These are phyloP conservation scores for Geotrichum macrosporum DNA, from an alignment of 1,139 yeast species.

Conservation along the genomic window DNA sequence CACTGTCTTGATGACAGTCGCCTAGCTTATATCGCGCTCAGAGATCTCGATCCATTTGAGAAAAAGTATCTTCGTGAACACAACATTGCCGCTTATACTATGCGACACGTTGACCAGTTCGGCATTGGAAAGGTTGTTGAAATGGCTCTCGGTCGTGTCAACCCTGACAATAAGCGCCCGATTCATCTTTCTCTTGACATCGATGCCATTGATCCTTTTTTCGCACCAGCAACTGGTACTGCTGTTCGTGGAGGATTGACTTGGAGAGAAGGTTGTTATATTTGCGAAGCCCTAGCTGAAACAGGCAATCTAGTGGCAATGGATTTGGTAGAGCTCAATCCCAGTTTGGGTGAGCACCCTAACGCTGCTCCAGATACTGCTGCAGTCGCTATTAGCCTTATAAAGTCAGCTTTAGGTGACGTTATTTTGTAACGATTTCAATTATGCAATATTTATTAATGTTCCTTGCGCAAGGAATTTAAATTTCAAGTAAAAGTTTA, in stretches of 20 bases:
- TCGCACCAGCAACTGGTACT: conserved; percentile 96
- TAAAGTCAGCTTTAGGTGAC: conserved; percentile 92
- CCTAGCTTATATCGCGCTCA: conserved; percentile 87
- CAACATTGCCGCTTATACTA: conserved; percentile 81
- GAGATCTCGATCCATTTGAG: conserved; percentile 90
- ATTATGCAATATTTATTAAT: too few species aligned
- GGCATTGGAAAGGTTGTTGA: conserved; percentile 91
- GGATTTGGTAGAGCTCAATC: conserved; percentile 93
- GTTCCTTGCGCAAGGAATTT: too few species aligned
- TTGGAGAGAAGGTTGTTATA: conserved; percentile 86
- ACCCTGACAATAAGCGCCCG: conserved; percentile 71
- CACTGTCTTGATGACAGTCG: conserved; percentile 59
- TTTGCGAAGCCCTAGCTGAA: conserved; percentile 88
- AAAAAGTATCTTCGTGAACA: conserved; percentile 64
- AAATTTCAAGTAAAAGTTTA: too few species aligned
- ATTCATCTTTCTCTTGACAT: conserved; percentile 91
- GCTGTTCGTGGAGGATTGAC: conserved; percentile 96
- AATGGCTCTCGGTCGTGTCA: conserved; percentile 78
- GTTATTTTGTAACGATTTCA: conserved; percentile 46
- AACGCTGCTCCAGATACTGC: conserved; percentile 79
- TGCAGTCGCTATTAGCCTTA: conserved; percentile 83
- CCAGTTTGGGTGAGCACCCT: conserved; percentile 76
- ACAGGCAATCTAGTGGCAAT: conserved; percentile 83
- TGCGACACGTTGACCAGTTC: conserved; percentile 93
- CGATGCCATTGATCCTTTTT: conserved; percentile 92